Evolutionary conservation across 1,284 basidiomycete genomes (phyloP).

Genomic region (Phenoliferia sp.): DNA sequence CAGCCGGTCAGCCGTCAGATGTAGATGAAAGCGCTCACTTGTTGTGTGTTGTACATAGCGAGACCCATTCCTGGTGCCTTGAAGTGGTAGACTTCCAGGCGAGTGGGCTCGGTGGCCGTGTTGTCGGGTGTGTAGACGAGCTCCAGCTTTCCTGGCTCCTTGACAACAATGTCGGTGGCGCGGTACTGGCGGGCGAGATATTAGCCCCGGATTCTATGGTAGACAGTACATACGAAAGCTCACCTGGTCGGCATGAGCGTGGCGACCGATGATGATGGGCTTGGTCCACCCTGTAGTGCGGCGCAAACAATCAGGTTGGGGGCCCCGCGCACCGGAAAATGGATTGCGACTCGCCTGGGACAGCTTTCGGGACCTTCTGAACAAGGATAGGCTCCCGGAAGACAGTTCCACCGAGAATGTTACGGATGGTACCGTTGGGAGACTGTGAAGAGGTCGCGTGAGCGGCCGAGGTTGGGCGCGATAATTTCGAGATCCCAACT

Average conservation of each 20-base stretch:
- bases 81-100: constrained; percentile 76
- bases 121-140: constrained; percentile 75
- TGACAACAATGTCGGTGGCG: constrained; percentile 81
- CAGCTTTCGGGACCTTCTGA: constrained; percentile 79
- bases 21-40: constrained; percentile 49
- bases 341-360: constrained; percentile 51
- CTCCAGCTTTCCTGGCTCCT: constrained; percentile 83
- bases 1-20: background rate
- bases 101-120: constrained; percentile 47
- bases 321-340: background rate
- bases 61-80: constrained; percentile 75
- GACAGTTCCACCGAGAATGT: constrained; percentile 81
- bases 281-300: constrained; percentile 72
- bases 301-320: background rate
- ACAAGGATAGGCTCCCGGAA: constrained; percentile 98
- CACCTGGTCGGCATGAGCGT: constrained; percentile 94
- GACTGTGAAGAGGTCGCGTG: constrained; percentile 52
- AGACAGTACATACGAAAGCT: constrained; percentile 22
- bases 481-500: background rate
- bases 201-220: background rate
- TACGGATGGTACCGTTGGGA: constrained; percentile 82
- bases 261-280: constrained; percentile 93
- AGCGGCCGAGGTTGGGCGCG: background rate
- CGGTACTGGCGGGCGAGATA: constrained; percentile 58
- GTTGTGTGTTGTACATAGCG: constrained; percentile 54